A percentile compares a stretch with the other conserved stretches of the same genome.
These are phyloP conservation scores for Chlorella vulgaris DNA, from an alignment of 139 green algal species.

Conservation along the genomic window DNA sequence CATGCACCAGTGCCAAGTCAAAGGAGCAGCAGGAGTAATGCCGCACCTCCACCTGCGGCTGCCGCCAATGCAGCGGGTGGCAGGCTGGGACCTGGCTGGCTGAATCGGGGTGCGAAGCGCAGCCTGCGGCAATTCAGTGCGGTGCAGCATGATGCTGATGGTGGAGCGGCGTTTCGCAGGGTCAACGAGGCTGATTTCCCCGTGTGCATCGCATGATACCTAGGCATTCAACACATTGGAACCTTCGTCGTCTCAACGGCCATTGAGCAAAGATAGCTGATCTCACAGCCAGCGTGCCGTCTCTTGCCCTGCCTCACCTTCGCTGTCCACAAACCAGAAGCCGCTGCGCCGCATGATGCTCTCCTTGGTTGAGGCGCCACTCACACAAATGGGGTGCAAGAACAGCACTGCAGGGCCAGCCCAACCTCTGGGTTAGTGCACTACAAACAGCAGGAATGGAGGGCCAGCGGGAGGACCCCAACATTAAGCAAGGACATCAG, in stretches of 20 bases:
- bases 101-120: neutral
- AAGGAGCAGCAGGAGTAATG: constrained; percentile 12
- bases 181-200: no score
- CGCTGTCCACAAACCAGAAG: constrained; percentile 21
- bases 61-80: constrained; percentile 20
- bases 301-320: neutral
- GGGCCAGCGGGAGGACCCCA: no score
- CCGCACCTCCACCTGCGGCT: neutral
- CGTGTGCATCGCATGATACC: no score
- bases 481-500: no score
- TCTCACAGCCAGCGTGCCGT: no score
- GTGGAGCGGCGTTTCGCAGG: no score
- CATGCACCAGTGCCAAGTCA: constrained; percentile 17
- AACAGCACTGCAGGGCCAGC: constrained; percentile 20
- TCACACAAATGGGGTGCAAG: constrained; percentile 13
- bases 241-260: neutral
- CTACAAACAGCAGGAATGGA: no score
- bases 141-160: neutral
- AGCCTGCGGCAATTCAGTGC: neutral
- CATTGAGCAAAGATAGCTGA: neutral
- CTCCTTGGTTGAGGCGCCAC: neutral
- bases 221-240: no score
- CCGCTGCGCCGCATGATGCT: neutral
- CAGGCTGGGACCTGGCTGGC: constrained; percentile 15
- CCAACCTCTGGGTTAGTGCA: no score